Conservation (phyloP, 2,329 filamentous ascomycete species). For the Hymenoscyphus scutula region DNA sequence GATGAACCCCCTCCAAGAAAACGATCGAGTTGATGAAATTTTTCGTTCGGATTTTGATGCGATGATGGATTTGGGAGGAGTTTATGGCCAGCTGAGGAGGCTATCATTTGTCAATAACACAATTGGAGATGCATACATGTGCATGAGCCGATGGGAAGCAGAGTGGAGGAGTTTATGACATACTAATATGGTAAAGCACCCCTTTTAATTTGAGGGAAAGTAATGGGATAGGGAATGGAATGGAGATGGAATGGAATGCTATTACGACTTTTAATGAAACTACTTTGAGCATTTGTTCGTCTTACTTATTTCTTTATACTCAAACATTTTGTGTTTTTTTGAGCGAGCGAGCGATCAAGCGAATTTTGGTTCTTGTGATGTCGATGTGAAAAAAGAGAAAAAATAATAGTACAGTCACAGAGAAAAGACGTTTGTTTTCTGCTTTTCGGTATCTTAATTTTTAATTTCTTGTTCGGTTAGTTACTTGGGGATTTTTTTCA, state of each 20-base stretch:
- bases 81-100: background rate
- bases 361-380: background rate
- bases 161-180: background rate
- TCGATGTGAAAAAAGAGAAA: too few relatives aligned
- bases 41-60: background rate
- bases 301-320: too few relatives aligned
- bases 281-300: background rate
- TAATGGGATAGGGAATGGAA: background rate
- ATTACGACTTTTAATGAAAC: constrained; percentile 2
- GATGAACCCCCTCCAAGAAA: constrained; percentile 31
- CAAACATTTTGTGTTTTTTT: too few relatives aligned
- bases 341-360: background rate
- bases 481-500: too few relatives aligned
- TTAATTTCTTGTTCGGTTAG: too few relatives aligned
- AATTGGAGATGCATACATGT: background rate
- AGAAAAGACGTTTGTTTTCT: too few relatives aligned
- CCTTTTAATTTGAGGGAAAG: background rate
- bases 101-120: background rate
- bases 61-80: background rate
- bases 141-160: background rate
- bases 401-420: too few relatives aligned
- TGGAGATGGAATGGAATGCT: background rate
- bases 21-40: constrained; percentile 21
- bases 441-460: too few relatives aligned
- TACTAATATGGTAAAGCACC: background rate